Conservation (phyloP, 345 rosid genomes). For the Hypericum perforatum region DNA sequence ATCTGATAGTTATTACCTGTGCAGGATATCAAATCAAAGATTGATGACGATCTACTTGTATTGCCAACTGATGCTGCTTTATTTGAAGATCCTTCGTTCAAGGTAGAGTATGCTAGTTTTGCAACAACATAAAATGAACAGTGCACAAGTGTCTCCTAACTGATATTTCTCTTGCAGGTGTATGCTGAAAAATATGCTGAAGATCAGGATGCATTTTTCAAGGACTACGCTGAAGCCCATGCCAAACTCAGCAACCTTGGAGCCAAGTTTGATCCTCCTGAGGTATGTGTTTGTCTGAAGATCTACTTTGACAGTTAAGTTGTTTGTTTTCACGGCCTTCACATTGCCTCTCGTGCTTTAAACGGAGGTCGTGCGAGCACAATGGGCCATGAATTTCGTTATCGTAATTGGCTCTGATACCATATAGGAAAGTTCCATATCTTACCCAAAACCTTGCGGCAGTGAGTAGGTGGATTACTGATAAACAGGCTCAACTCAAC, state of each 20-base stretch:
- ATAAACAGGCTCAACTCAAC: too few relatives aligned
- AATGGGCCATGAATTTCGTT: too few relatives aligned
- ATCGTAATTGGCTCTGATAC: too few relatives aligned
- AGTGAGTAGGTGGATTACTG: too few relatives aligned
- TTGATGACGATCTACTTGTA: slow-evolving; percentile 68
- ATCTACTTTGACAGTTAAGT: slow-evolving; percentile 1
- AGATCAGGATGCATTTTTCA: slow-evolving; percentile 75
- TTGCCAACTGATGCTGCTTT: slow-evolving; percentile 90
- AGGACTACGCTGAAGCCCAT: slow-evolving; percentile 96
- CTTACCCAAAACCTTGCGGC: too few relatives aligned
- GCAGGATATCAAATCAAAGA: slow-evolving; percentile 74
- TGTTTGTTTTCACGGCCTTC: not conserved
- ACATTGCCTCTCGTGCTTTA: too few relatives aligned
- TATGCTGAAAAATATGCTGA: slow-evolving; percentile 86
- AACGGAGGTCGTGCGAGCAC: too few relatives aligned
- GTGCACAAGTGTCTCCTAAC: slow-evolving; percentile 13
- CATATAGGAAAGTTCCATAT: too few relatives aligned
- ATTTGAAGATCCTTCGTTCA: slow-evolving; percentile 89
- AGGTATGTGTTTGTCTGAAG: slow-evolving; percentile 37
- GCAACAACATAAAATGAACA: not conserved
- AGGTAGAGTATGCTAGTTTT: slow-evolving; percentile 30
- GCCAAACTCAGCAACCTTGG: slow-evolving; percentile 91
- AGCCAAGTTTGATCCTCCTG: slow-evolving; percentile 87
- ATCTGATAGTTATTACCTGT: slow-evolving; percentile 6
- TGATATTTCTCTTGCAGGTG: slow-evolving; percentile 32